These are phyloP conservation scores for Claviceps paspali DNA, from an alignment of 2,329 filamentous ascomycete species.

Conservation along the genomic window DNA sequence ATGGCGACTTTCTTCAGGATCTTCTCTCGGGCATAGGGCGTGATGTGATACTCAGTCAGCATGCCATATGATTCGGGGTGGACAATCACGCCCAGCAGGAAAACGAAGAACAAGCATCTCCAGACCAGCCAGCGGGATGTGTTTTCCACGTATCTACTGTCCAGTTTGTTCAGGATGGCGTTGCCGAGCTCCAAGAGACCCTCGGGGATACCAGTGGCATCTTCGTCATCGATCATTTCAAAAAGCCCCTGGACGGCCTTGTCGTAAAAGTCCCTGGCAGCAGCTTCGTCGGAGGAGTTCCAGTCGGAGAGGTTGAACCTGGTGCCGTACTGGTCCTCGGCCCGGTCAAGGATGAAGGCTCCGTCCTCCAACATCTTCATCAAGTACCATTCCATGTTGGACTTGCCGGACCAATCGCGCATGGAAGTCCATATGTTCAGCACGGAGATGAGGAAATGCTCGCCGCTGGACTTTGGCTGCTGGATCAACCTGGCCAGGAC, in stretches of 20 bases:
- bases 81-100: conserved; percentile 68
- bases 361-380: conserved; percentile 92
- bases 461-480: conserved; percentile 58
- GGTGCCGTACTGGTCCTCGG: conserved; percentile 61
- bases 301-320: conserved; percentile 58
- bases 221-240: conserved; percentile 70
- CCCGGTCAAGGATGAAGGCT: conserved; percentile 74
- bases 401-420: conserved; percentile 78
- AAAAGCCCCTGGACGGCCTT: conserved; percentile 69
- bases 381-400: conserved; percentile 83
- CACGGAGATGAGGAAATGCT: conserved; percentile 69
- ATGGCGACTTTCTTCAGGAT: conserved; percentile 66
- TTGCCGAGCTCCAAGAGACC: conserved; percentile 73
- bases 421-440: conserved; percentile 78
- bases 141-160: conserved; percentile 54
- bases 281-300: conserved; percentile 64
- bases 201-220: conserved; percentile 71
- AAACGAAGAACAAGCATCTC: conserved; percentile 84
- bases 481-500: conserved; percentile 72
- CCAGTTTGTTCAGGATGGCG: conserved; percentile 65
- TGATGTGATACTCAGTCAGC: conserved; percentile 84
- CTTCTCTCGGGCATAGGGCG: conserved; percentile 75
- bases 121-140: conserved; percentile 75
- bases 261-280: conserved; percentile 79
- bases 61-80: conserved; percentile 71